Evolutionary conservation across 1,139 yeast genomes (phyloP).

Genomic region (Taiozyma sp.): DNA sequence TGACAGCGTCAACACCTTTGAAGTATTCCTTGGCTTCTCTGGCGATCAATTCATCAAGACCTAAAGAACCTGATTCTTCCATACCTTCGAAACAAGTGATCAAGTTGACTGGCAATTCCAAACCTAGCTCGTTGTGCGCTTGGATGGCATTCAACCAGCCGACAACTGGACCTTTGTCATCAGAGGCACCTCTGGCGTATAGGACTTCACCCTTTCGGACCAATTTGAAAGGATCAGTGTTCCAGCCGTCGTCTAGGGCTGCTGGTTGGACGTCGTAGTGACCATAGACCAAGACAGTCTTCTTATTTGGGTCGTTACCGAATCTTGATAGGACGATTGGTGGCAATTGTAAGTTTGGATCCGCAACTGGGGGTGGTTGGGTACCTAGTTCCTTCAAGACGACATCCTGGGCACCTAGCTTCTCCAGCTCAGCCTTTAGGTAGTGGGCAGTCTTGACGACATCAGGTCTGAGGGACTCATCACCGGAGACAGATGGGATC

Average conservation of each 20-base stretch:
- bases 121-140: slow-evolving; percentile 80
- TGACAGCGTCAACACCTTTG: slow-evolving; percentile 86
- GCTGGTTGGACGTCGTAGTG: slow-evolving; percentile 99
- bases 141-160: slow-evolving; percentile 94
- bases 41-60: slow-evolving; percentile 79
- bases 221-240: slow-evolving; percentile 81
- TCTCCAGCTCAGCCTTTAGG: slow-evolving; percentile 60
- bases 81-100: slow-evolving; percentile 95
- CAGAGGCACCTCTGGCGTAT: slow-evolving; percentile 93
- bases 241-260: slow-evolving; percentile 88
- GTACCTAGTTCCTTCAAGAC: slow-evolving; percentile 78
- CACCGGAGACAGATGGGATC: slow-evolving; percentile 93
- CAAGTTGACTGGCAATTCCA: slow-evolving; percentile 91
- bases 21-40: slow-evolving; percentile 76
- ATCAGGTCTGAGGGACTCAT: slow-evolving; percentile 79
- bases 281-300: slow-evolving; percentile 88
- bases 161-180: slow-evolving; percentile 96
- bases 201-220: slow-evolving; percentile 47
- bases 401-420: slow-evolving; percentile 77
- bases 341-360: slow-evolving; percentile 69
- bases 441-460: slow-evolving; percentile 86
- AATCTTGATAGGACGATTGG: slow-evolving; percentile 88
- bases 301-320: slow-evolving; percentile 76
- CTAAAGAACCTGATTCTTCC: slow-evolving; percentile 97
- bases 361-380: slow-evolving; percentile 82